Evolutionary conservation across 305 asterid genomes (phyloP).

Genomic region (Fraxinus angustifolia): DNA sequence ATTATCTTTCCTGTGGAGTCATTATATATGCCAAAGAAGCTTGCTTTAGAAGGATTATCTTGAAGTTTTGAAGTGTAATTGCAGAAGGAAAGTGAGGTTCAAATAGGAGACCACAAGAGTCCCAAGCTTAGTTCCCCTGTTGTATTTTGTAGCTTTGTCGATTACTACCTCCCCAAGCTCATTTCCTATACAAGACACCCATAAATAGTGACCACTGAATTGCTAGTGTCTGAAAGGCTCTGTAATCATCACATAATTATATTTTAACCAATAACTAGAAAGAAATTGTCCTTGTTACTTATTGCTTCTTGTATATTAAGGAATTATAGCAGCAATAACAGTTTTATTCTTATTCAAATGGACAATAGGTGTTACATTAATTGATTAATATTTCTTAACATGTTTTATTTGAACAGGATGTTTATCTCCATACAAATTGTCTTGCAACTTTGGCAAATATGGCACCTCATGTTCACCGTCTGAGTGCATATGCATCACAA

Average conservation of each 20-base stretch:
- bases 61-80: slow-evolving; percentile 8
- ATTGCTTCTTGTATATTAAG: not conserved
- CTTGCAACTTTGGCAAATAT: slow-evolving; percentile 95
- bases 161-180: not conserved
- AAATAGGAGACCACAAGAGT: not conserved
- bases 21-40: slow-evolving; percentile 1
- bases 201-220: not conserved
- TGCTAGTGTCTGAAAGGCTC: not conserved
- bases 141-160: not conserved
- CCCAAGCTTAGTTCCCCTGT: not conserved
- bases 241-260: not conserved
- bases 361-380: not conserved
- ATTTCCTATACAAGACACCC: not conserved
- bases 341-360: not conserved
- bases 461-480: slow-evolving; percentile 94
- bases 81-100: not conserved
- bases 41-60: slow-evolving; percentile 2
- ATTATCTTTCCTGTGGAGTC: slow-evolving; percentile 1
- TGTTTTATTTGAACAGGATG: slow-evolving; percentile 60
- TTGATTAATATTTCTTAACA: slow-evolving; percentile 24
- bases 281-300: not conserved
- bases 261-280: not conserved
- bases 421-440: slow-evolving; percentile 93
- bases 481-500: slow-evolving; percentile 93
- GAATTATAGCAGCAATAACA: not conserved